Evolutionary conservation across 441 rosid species (phyloP).

Genomic region (Manihot esculenta): DNA sequence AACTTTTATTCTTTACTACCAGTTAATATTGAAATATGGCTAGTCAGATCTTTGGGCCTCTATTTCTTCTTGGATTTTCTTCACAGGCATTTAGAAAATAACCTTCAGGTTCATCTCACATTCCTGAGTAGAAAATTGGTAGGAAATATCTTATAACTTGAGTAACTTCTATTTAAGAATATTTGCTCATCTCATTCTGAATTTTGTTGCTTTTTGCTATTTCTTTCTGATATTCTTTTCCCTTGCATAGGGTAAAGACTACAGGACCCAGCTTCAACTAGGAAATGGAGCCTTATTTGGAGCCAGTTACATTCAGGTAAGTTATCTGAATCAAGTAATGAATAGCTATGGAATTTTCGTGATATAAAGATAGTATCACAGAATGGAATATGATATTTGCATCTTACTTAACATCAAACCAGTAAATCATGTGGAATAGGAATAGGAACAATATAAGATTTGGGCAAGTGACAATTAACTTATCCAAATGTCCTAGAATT

Average conservation of each 20-base stretch:
- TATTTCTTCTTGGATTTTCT: background rate
- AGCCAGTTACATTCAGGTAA: slow-evolving; percentile 93
- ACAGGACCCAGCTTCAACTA: slow-evolving; percentile 75
- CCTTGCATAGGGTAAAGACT: slow-evolving; percentile 70
- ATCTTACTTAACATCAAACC: background rate
- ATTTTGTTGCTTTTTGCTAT: slow-evolving; percentile 4
- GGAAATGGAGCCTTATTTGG: slow-evolving; percentile 87
- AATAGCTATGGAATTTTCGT: background rate
- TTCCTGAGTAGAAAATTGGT: too few relatives aligned
- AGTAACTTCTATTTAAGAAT: background rate
- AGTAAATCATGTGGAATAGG: background rate
- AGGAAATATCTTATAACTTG: background rate
- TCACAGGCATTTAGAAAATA: background rate
- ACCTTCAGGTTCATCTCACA: background rate
- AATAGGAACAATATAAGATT: background rate
- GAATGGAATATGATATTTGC: background rate
- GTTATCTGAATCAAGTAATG: slow-evolving; percentile 10
- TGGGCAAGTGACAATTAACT: background rate
- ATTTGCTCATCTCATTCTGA: background rate
- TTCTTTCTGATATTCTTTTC: slow-evolving; percentile 1
- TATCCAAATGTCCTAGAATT: too few relatives aligned
- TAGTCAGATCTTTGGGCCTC: background rate
- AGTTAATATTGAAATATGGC: too few relatives aligned
- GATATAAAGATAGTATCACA: background rate
- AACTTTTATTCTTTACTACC: too few relatives aligned